A percentile compares a stretch with the other conserved stretches of the same genome.
phyloP scores from a whole-genome alignment of 768 basidiomycete genomes.

The Pleurotus djamor region DNA sequence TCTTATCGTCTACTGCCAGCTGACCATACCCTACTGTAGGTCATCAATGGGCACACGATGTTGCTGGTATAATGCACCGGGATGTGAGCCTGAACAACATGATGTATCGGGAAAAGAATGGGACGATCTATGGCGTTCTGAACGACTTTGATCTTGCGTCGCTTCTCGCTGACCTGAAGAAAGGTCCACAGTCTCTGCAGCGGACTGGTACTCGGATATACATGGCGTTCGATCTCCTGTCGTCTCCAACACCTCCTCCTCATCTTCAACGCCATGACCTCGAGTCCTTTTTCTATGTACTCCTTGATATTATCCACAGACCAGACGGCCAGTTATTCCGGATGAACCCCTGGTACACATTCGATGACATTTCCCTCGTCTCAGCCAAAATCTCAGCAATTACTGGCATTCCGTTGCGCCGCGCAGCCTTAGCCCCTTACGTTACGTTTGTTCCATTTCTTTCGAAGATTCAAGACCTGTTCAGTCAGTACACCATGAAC shows the following conservation, averaged over 20 bases:
- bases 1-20: background rate
- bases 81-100: constrained; percentile 1
- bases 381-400: too few species aligned
- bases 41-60: background rate
- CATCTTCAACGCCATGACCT: constrained; percentile 2
- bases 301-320: too few species aligned
- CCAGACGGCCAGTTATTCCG: too few species aligned
- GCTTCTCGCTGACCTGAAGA: background rate
- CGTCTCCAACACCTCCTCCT: background rate
- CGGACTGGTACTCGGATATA: background rate
- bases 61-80: background rate
- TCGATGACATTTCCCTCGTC: too few species aligned
- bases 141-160: constrained; percentile 6
- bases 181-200: background rate
- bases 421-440: too few species aligned
- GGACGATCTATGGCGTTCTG: background rate
- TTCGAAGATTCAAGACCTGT: too few species aligned
- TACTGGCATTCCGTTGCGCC: too few species aligned
- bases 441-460: too few species aligned
- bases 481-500: too few species aligned
- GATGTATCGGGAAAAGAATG: background rate
- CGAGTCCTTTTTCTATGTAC: background rate
- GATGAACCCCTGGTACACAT: too few species aligned
- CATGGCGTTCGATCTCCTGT: background rate
- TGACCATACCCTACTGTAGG: background rate